These are phyloP conservation scores for Leptographium procerum DNA, from an alignment of 2,329 filamentous ascomycete species.

Conservation along the genomic window DNA sequence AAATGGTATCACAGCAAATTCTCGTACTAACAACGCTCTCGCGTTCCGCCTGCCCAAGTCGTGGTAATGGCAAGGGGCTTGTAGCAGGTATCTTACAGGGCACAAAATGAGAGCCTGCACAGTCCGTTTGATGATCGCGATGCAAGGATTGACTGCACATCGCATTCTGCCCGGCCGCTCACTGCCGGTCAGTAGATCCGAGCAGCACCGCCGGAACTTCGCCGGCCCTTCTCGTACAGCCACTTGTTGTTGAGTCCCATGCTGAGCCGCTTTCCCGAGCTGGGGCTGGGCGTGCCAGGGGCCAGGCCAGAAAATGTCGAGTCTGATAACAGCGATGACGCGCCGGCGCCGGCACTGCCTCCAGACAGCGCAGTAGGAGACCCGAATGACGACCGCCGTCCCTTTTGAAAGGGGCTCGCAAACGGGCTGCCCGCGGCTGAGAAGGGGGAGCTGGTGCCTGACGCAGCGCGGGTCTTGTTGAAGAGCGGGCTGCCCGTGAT, in stretches of 20 bases:
- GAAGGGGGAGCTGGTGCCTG: neutral
- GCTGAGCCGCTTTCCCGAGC: slow-evolving; percentile 54
- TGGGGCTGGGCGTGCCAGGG: slow-evolving; percentile 38
- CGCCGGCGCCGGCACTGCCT: neutral
- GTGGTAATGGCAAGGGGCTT: too few species aligned
- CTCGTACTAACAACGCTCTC: too few species aligned
- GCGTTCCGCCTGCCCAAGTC: too few species aligned
- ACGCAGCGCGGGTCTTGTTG: slow-evolving; percentile 51
- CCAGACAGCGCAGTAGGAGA: slow-evolving; percentile 38
- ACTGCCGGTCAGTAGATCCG: slow-evolving; percentile 4
- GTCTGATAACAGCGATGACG: slow-evolving; percentile 32
- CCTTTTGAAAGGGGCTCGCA: slow-evolving; percentile 18
- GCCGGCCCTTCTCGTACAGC: slow-evolving; percentile 75
- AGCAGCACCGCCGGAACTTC: slow-evolving; percentile 32
- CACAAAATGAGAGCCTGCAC: neutral
- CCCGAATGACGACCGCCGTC: slow-evolving; percentile 52
- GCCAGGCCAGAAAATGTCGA: slow-evolving; percentile 29
- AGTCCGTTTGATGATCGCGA: neutral
- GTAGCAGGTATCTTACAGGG: too few species aligned
- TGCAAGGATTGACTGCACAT: neutral
- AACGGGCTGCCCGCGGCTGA: slow-evolving; percentile 1
- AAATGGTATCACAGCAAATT: too few species aligned
- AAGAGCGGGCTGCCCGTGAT: slow-evolving; percentile 46
- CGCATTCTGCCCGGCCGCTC: neutral
- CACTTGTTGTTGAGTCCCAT: slow-evolving; percentile 84